A percentile compares a stretch with the other conserved stretches of the same genome.
Conservation (phyloP, 2,329 filamentous ascomycete genomes). For the Mollisia scopiformis region DNA sequence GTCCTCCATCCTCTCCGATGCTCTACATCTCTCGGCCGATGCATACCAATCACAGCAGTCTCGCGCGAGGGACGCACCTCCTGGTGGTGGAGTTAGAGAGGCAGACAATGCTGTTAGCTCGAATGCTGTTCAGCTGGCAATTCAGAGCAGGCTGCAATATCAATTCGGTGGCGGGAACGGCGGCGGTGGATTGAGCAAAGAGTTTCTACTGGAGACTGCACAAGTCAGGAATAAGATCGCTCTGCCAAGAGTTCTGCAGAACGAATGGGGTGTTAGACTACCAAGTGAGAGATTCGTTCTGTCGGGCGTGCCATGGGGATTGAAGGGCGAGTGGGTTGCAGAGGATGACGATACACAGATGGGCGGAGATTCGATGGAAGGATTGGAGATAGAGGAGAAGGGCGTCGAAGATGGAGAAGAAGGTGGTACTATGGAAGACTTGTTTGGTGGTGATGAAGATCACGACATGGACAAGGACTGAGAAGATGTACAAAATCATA, state of each 20-base stretch:
- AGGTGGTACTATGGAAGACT: conserved; percentile 55
- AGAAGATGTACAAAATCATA: neutral
- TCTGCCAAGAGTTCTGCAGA: conserved; percentile 63
- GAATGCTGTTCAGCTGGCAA: conserved; percentile 73
- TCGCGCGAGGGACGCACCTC: conserved; percentile 36
- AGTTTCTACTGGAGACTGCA: conserved; percentile 77
- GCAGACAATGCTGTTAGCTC: conserved; percentile 54
- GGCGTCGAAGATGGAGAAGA: conserved; percentile 42
- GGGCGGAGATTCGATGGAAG: conserved; percentile 10
- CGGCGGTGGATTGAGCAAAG: conserved; percentile 65
- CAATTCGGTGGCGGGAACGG: conserved; percentile 62
- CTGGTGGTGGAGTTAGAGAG: conserved; percentile 34
- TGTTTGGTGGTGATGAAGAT: conserved; percentile 57
- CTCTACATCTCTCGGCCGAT: conserved; percentile 68
- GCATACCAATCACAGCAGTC: conserved; percentile 57
- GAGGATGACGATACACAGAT: conserved; percentile 45
- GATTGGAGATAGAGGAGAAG: conserved; percentile 45
- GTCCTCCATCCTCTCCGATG: conserved; percentile 70
- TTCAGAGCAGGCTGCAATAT: conserved; percentile 67
- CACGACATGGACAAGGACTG: conserved; percentile 56
- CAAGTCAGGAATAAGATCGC: conserved; percentile 69
- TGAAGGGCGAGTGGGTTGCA: conserved; percentile 61
- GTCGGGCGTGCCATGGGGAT: conserved; percentile 66
- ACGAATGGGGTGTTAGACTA: conserved; percentile 69
- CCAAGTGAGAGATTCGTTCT: conserved; percentile 71